A percentile compares a stretch with the other conserved stretches of the same genome.
Conservation (phyloP, 1,139 yeast genomes). For the Hyphopichia burtonii region DNA sequence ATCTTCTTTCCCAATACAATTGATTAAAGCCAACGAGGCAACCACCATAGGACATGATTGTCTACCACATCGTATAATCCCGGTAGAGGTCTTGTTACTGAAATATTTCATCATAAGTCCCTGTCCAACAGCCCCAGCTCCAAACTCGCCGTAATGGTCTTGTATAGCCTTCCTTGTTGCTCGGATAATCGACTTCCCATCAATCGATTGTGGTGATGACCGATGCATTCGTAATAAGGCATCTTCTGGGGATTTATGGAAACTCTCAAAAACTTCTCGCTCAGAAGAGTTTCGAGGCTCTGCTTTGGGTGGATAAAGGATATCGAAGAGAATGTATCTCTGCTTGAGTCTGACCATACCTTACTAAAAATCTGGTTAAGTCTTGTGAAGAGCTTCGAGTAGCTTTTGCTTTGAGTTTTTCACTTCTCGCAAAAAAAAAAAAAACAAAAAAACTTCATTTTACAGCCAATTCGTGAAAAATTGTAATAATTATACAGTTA, state of each 20-base stretch:
- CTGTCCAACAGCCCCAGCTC: constrained; percentile 64
- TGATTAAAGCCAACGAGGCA: constrained; percentile 70
- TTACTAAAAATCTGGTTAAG: not conserved
- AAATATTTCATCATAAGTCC: constrained; percentile 74
- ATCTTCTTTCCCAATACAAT: constrained; percentile 47
- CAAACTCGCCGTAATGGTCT: constrained; percentile 73
- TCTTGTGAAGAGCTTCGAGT: not conserved
- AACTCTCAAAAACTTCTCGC: constrained; percentile 18
- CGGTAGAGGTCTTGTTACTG: constrained; percentile 78
- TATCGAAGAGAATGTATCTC: constrained; percentile 77
- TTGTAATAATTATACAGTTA: not conserved
- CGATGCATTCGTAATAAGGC: constrained; percentile 49
- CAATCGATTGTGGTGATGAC: constrained; percentile 46
- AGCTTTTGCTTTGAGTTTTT: no score
- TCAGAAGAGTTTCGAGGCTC: constrained; percentile 7
- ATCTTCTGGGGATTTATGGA: constrained; percentile 27
- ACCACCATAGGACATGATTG: constrained; percentile 62
- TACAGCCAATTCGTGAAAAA: not conserved
- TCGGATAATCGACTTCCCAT: constrained; percentile 47
- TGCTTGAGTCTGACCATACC: constrained; percentile 88
- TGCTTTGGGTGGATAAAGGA: constrained; percentile 57
- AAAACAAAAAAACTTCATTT: not conserved
- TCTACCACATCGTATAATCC: constrained; percentile 76
- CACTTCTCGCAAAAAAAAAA: not conserved
- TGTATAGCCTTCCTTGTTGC: constrained; percentile 54